Conservation (phyloP, 129 eudicot genomes). For the Lactuca saligna region DNA sequence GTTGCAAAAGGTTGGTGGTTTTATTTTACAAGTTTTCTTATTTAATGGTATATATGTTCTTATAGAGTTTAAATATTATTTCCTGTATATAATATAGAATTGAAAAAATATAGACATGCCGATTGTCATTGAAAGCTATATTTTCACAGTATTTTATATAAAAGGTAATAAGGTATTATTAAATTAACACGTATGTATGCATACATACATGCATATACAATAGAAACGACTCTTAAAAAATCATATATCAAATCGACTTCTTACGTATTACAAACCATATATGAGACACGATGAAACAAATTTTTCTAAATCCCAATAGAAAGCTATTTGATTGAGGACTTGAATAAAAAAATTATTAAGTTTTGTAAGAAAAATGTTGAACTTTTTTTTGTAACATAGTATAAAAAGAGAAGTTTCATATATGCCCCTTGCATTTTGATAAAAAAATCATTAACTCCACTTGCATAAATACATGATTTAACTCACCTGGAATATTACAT, state of each 20-base stretch:
- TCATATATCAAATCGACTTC: neutral
- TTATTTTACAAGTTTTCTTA: no score
- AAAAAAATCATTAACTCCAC: neutral
- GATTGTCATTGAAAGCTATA: no score
- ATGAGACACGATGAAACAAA: neutral
- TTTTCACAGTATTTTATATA: no score
- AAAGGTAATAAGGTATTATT: neutral
- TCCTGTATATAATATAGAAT: neutral
- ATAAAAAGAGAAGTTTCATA: neutral
- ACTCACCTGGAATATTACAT: slow-evolving; percentile 26
- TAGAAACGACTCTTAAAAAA: neutral
- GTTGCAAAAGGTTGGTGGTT: neutral
- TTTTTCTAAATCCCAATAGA: neutral
- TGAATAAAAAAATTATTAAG: neutral
- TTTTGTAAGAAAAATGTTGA: neutral
- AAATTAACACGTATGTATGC: neutral
- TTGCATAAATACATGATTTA: neutral
- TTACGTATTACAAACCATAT: neutral
- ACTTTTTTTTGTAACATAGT: neutral
- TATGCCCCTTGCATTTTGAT: neutral
- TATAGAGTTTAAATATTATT: neutral
- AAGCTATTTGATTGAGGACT: neutral
- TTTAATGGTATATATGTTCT: neutral
- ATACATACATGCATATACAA: neutral
- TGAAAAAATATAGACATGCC: neutral